Conservation (phyloP, 2,329 filamentous ascomycete genomes). For the Claviceps sp. region DNA sequence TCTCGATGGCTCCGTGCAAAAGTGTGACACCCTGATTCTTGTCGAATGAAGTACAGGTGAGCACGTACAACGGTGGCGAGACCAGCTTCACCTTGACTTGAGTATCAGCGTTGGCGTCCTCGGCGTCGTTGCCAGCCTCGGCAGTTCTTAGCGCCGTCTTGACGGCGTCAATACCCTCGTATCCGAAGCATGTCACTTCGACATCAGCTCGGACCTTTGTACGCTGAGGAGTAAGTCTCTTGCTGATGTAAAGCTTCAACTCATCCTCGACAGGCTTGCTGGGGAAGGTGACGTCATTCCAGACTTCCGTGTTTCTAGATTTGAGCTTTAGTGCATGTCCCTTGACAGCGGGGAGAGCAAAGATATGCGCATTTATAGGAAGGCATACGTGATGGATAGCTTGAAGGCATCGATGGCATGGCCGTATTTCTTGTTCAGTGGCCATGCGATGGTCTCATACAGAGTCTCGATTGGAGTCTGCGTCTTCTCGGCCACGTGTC, state of each 20-base stretch:
- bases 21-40: constrained; percentile 75
- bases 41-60: constrained; percentile 91
- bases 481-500: constrained; percentile 96
- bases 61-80: constrained; percentile 91
- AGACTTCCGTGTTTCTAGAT: constrained; percentile 80
- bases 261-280: constrained; percentile 77
- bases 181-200: constrained; percentile 88
- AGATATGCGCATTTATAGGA: neutral
- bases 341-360: neutral
- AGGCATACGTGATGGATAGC: constrained; percentile 81
- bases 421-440: constrained; percentile 92
- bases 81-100: constrained; percentile 98
- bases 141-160: constrained; percentile 85
- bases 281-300: constrained; percentile 84
- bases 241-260: constrained; percentile 88
- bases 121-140: constrained; percentile 76
- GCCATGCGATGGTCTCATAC: constrained; percentile 93
- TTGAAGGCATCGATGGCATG: constrained; percentile 98
- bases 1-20: constrained; percentile 79
- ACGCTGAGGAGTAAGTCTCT: constrained; percentile 93
- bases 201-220: constrained; percentile 98
- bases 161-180: constrained; percentile 96
- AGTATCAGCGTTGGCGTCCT: constrained; percentile 42
- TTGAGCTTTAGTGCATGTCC: neutral
- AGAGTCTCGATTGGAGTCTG: constrained; percentile 85